Percentiles rank a stretch among this genome's conserved stretches.
Evolutionary conservation across 768 basidiomycete genomes (phyloP).

Genomic region (Lanmaoa rubissima): DNA sequence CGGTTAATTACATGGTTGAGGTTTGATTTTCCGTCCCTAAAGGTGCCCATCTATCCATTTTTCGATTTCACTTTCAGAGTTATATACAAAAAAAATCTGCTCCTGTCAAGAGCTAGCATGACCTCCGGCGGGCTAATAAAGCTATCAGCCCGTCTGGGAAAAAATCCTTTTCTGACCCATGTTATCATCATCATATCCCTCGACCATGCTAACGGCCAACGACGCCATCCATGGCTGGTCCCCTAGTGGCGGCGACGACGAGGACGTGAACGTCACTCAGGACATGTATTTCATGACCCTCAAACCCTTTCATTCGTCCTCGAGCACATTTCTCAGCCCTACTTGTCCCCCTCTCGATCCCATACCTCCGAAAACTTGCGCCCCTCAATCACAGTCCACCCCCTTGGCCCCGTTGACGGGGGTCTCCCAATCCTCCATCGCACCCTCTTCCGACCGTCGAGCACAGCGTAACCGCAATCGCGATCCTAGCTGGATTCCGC

Average conservation of each 20-base stretch:
- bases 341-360: conserved; percentile 17
- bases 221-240: conserved; percentile 28
- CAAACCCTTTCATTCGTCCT: conserved; percentile 1
- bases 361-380: not conserved
- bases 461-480: conserved; percentile 39
- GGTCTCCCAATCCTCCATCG: conserved; percentile 8
- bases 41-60: conserved; percentile 6
- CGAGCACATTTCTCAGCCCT: conserved; percentile 7
- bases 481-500: conserved; percentile 60
- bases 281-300: conserved; percentile 10
- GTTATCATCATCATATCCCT: not conserved
- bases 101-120: not conserved
- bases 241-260: conserved; percentile 26
- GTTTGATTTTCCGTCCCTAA: conserved; percentile 15
- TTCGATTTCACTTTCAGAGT: conserved; percentile 1
- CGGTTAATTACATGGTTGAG: conserved; percentile 12
- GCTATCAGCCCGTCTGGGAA: no score
- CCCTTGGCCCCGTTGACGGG: not conserved
- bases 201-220: conserved; percentile 10
- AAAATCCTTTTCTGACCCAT: not conserved
- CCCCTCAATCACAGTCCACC: not conserved
- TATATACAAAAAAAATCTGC: not conserved
- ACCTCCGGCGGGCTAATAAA: conserved; percentile 8
- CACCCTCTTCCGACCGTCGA: conserved; percentile 40
- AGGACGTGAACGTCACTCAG: conserved; percentile 27